These are phyloP conservation scores for Xylariaceae sp. DNA, from an alignment of 2,329 filamentous ascomycete genomes.

Conservation along the genomic window DNA sequence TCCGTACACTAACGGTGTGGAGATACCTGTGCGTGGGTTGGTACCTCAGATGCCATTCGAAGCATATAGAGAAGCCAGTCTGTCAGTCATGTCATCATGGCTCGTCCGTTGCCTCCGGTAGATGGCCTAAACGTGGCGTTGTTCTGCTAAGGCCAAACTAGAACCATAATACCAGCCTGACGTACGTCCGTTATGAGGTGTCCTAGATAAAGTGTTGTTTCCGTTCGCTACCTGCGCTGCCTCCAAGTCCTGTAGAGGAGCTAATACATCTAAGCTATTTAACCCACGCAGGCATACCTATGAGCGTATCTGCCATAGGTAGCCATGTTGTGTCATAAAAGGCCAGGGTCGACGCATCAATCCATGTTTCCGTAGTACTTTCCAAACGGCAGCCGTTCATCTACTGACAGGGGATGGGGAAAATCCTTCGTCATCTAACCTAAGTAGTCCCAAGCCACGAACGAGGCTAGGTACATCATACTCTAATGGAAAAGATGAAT, in stretches of 20 bases:
- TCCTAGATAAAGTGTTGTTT: background rate
- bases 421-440: conserved; percentile 16
- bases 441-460: conserved; percentile 13
- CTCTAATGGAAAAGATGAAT: background rate
- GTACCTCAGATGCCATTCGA: background rate
- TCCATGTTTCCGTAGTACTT: conserved; percentile 18
- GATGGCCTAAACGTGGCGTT: background rate
- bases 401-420: conserved; percentile 9
- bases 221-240: background rate
- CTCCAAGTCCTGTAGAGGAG: background rate
- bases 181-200: background rate
- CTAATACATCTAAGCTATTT: background rate
- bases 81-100: background rate
- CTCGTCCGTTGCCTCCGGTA: background rate
- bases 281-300: background rate
- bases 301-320: background rate
- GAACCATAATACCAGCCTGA: background rate
- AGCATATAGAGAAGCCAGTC: background rate
- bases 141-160: background rate
- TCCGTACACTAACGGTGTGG: background rate
- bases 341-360: conserved; percentile 15
- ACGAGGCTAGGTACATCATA: background rate
- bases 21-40: background rate
- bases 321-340: conserved; percentile 6
- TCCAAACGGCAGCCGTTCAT: conserved; percentile 13